Evolutionary conservation across 2,329 filamentous ascomycete genomes (phyloP), one percentile per base, ranked within the genome.

Genomic region (Xylariaceae sp.): DNA sequence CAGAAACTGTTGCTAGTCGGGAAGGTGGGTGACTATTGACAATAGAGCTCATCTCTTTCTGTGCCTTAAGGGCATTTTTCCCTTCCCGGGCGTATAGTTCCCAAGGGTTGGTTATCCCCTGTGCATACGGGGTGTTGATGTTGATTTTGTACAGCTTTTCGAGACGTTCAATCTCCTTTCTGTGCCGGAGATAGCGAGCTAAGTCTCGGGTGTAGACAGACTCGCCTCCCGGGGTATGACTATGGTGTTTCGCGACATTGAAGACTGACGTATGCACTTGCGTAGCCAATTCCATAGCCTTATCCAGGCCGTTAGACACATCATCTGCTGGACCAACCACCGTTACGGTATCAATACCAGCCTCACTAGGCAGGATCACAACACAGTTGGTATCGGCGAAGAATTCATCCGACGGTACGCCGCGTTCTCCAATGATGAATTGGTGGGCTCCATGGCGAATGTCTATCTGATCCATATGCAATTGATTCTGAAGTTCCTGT

Each of bases 371-470:
- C 39, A 97, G 75, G 52, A 97, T 83, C 55, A 97, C 87, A 36
- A 89, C 84, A 73, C 94, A 99, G 58, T 93, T 93, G 53, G 94
- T 97, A 67, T 96, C 85, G 39, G 86, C 82, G 60, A 97, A 85
- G 77, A 99, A 97, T 39, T 96, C 85, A 53, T 97, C 85, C 27
- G 91, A 79, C 15, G 90, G 86, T 57, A 89, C 82, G 57, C 90
- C 92, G 57, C 87, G 83, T 57, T 93, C 86, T 45, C 93, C 93
- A 59, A 96, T 86, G 67, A 99, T 94, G 77, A 97, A 97, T 71
- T 96, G 92, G 71, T 97, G 94, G 45, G 91, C 86, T 42, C 91
- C 91, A 58, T 88, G 87, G 71, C 93, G 89, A 63, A 97, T 91
- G 5, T 88, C 83, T 35, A 92, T 78, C 71, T 95, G 87, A 63